Evolutionary conservation across 2,329 filamentous ascomycete genomes (phyloP), one percentile per base, ranked within the genome.

Genomic region (Aspergillus nomiae): DNA sequence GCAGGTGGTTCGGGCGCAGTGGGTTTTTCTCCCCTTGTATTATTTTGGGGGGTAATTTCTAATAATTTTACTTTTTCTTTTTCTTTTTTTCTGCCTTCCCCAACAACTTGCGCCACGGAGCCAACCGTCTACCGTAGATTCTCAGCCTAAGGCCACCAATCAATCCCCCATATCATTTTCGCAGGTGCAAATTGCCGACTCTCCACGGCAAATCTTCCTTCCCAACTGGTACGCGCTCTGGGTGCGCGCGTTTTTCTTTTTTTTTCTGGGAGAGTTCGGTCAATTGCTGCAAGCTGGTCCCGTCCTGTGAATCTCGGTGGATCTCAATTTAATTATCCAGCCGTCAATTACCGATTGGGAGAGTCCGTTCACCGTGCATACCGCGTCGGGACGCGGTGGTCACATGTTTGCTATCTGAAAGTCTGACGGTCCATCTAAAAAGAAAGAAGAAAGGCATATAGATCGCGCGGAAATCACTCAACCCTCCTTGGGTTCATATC

Each of bases 321-420:
- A 51, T 51, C 48, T 51, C 28, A n/a, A 51, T 11, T 51, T n/a
- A 51, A 51, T 21, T 51, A 16, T 12, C 48, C 28, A 51, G 48
- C 28, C 28, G 48, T 32, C 48, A 41, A 34, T 51, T 50, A 26
- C 46, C 48, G 48, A 34, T 34, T 51, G 19, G 16, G 48, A 50
- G 12, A 5, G 24, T 51, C 48, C 48, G 26, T 51, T 32, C 26
- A 32, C 48, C 28, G 48, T 51, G 48, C 48, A 51, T 51, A 63
- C 46, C 51, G 50, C 41, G 48, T 56, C 50, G 7, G 32, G 56
- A 63, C 62, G 62, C 61, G 61, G 61, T 59, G 51, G 59, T 65
- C 63, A 65, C 63, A 65, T 65, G 63, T 59, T 48, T 51, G 19
- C 24, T 32, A 51, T 32, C 28, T 28, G 46, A 28, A 50, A 50